Evolutionary conservation across 2,329 filamentous ascomycete species (phyloP), one percentile per base, ranked within the genome.

Genomic region (Alternaria solani): DNA sequence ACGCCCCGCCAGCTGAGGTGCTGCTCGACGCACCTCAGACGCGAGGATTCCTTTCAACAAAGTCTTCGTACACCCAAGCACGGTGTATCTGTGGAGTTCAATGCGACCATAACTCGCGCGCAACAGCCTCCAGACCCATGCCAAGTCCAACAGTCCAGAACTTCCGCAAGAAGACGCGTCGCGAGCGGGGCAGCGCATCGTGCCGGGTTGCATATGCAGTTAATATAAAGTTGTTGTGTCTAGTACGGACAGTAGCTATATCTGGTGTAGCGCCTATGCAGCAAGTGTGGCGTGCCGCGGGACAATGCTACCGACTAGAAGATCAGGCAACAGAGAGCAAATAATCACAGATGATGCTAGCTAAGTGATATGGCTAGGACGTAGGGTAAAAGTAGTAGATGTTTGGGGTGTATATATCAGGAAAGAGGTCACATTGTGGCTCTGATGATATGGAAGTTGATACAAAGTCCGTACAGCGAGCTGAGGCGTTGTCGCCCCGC

Each of bases 221-320:
- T 49, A 59, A 65, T 65, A 61, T 64, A 55, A 9, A 28, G 11
- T 5, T 56, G 39, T 38, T 54, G 32, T 56, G 51, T 43, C 34
- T 36, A 61, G 46, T 52, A 39, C 42, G 20, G 7, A 16, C 5
- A 2, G 46, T 47, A 48, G 30, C 42, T 36, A 14, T 20, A 44
- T 12, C 2, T 16, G 51, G 32, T 12, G 5, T 62, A 66, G 59
- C 51, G 36, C 28, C 32, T 16, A 55, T 46, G 55, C 32, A 47
- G 42, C 16, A 26, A 56, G 5, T 56, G 57, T 63, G 63, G 60
- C 63, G 56, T 48, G 39, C 23, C 23, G 23, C 38, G 51, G 44
- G n/a, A 54, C 28, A 16, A 30, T 36, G 51, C n/a, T 41, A 7
- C 26, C n/a, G 36, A 14, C 20, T 36, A 30, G 32, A 49, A 49